Base-by-base conservation (phyloP, 2,329 filamentous ascomycete genomes). In the Metarhizium rileyi region DNA sequence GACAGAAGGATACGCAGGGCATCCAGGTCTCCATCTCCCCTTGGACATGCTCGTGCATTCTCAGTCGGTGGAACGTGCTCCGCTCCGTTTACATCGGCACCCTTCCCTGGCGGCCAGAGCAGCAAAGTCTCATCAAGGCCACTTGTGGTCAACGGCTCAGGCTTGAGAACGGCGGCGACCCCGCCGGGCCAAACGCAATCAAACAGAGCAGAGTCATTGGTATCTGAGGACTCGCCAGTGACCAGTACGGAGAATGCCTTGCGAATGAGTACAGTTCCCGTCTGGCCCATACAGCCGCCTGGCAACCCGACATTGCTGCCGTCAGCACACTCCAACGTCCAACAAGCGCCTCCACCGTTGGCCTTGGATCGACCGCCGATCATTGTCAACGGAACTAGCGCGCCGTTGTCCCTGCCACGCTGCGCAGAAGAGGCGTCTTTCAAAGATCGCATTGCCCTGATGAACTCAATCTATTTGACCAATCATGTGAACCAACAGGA, bases 21-120 rank as follows among this genome's bases (percentile, higher is more conserved):
- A 2, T 80, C 77, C 2, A 70, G 76, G 14, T 81, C 78, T 5
- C 77, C 76, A 12, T 81, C 78, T 3, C 77, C 78, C 0, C 62
- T 77, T 2, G 73, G 76, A 3, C 76, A 78, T 51, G 62, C 66
- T 41, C 70, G 75, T 44, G 68, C 70, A 1, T 68, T 70, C 28
- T 72, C 74, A 0, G 57, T 65, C 0, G 70, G 67, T 4, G 69
- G 65, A 22, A 64, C 65, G 38, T 67, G 70, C 1, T 63, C 69
- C 0, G 65, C 73, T 2, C 56, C 71, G n/a, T 56, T 59, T n/a
- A 40, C 57, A 27, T 65, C 70, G 2, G 63, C 64, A 0, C 62
- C 71, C 1, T 71, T 72, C 43, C 52, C 67, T 1, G 63, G 64
- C 14, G 55, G 50, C 43, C 67, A 64, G 42, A 22, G 22, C 33